phyloP scores from a whole-genome alignment of 805 yeast species.

The Lipomyces lipofer region DNA sequence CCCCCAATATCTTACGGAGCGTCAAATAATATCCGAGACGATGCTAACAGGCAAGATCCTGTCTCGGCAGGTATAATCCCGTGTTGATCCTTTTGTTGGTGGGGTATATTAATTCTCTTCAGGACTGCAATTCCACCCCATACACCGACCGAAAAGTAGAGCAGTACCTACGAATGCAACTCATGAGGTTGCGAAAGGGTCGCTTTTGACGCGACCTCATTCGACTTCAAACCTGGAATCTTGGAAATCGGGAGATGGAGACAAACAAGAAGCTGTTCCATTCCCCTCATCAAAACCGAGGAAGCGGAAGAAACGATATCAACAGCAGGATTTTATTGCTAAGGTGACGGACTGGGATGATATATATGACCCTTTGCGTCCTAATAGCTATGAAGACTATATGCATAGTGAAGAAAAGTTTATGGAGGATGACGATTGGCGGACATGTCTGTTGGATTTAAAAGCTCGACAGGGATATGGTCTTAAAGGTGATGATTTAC shows the following conservation, averaged over 20 bases:
- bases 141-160: too few species aligned
- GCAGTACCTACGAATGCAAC: too few species aligned
- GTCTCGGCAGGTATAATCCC: too few species aligned
- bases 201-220: not conserved
- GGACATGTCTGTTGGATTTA: slow-evolving; percentile 23
- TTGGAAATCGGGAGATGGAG: too few species aligned
- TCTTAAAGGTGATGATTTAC: too few species aligned
- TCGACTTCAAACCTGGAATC: not conserved
- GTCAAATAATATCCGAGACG: too few species aligned
- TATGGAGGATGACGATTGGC: slow-evolving; percentile 32
- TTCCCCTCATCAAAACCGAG: slow-evolving; percentile 7
- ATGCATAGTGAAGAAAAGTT: slow-evolving; percentile 29
- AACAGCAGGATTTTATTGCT: slow-evolving; percentile 7
- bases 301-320: slow-evolving; percentile 5
- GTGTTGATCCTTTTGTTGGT: too few species aligned
- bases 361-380: slow-evolving; percentile 24
- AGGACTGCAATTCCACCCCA: too few species aligned
- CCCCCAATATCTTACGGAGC: too few species aligned
- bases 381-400: slow-evolving; percentile 29
- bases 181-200: too few species aligned
- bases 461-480: slow-evolving; percentile 1
- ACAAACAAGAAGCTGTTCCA: not conserved
- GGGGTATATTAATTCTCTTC: too few species aligned
- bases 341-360: slow-evolving; percentile 30
- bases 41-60: too few species aligned